Evolutionary conservation across 305 asterid species (phyloP).

Genomic region (Salvia sclarea): DNA sequence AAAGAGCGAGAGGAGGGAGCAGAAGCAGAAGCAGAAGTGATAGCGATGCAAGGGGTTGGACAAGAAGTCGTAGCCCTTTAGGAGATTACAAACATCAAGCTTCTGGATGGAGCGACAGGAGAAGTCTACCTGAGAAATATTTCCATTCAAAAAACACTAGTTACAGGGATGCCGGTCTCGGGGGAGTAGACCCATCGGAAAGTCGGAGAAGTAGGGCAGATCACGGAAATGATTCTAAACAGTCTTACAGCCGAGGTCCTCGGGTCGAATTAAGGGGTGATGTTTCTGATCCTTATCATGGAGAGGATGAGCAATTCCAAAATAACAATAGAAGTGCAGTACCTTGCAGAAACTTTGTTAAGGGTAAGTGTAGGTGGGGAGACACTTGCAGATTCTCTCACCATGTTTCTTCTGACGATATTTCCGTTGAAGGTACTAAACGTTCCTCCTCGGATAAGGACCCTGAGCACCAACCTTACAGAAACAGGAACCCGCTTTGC

Average conservation of each 20-base stretch:
- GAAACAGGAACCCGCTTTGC: slow-evolving; percentile 54
- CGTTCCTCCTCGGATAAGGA: slow-evolving; percentile 46
- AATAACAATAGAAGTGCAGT: slow-evolving; percentile 52
- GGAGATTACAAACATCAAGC: slow-evolving; percentile 57
- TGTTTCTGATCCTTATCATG: slow-evolving; percentile 47
- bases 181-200: slow-evolving; percentile 43
- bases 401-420: slow-evolving; percentile 51
- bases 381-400: slow-evolving; percentile 85
- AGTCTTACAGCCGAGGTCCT: slow-evolving; percentile 44
- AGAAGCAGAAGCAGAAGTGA: slow-evolving; percentile 54
- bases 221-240: slow-evolving; percentile 42
- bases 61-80: slow-evolving; percentile 43
- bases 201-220: slow-evolving; percentile 51
- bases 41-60: slow-evolving; percentile 30
- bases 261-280: slow-evolving; percentile 48
- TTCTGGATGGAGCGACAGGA: slow-evolving; percentile 57
- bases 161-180: slow-evolving; percentile 37
- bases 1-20: slow-evolving; percentile 43
- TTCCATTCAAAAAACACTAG: slow-evolving; percentile 49
- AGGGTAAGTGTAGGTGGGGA: slow-evolving; percentile 80
- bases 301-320: slow-evolving; percentile 50
- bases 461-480: slow-evolving; percentile 40
- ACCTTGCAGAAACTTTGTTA: slow-evolving; percentile 64
- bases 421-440: slow-evolving; percentile 42
- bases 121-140: slow-evolving; percentile 54